Conservation (phyloP, 495 filamentous ascomycete genomes). For the Aspergillus affinis region DNA sequence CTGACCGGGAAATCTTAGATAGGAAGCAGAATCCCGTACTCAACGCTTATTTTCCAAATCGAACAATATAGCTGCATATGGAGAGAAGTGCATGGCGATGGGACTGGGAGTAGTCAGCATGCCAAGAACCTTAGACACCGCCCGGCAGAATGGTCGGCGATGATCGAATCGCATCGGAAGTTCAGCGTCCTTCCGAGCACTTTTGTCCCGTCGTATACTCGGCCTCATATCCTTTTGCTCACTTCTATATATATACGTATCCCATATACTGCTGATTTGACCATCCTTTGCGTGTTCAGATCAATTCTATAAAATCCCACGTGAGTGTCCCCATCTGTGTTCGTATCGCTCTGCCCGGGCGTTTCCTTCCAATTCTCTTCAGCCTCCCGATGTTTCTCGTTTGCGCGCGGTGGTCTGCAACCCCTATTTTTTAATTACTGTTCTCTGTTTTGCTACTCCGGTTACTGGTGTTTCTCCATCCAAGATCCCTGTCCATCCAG, state of each 20-base stretch:
- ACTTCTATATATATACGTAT: constrained; percentile 1
- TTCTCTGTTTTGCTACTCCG: constrained; percentile 1
- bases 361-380: not conserved
- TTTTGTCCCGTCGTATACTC: not conserved
- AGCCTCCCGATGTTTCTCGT: not conserved
- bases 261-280: not conserved
- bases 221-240: not conserved
- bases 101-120: not conserved
- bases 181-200: not conserved
- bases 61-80: too few species aligned
- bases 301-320: not conserved
- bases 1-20: too few species aligned
- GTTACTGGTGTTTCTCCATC: not conserved
- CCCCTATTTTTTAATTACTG: not conserved
- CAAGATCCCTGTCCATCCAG: constrained; percentile 11
- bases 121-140: not conserved
- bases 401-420: not conserved
- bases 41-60: too few species aligned
- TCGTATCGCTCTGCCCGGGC: not conserved
- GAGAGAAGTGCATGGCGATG: too few species aligned
- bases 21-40: too few species aligned
- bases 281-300: not conserved
- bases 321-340: not conserved
- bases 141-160: not conserved
- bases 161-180: not conserved